Evolutionary conservation across 306 rosid genomes (phyloP), one percentile per base, ranked within the genome.

Genomic region (Vigna mungo): DNA sequence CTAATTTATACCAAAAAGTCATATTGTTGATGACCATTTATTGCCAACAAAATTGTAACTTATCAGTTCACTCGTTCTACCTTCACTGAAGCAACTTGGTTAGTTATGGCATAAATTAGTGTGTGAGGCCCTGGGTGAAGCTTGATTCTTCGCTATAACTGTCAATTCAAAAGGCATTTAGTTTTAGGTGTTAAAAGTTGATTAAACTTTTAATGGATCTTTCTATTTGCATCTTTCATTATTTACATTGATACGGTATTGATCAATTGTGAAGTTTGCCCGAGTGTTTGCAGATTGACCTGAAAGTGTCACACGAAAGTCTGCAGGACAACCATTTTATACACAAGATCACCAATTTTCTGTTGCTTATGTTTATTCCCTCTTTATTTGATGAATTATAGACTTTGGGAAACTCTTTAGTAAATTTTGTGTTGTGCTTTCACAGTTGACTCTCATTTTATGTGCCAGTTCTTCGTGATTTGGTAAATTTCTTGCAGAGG

Each of bases 371-470:
- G 53, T 71, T 13, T 36, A 62, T 71, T 14, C 54, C 56, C 36
- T 52, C 34, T 41, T 23, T 71, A 9, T 71, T 71, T 9, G 39
- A 80, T 27, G 21, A 32, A 37, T 53, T 56, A n/a, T 59, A 17
- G 18, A 52, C 10, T 79, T 36, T 71, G 37, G 71, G 71, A 30
- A 48, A 12, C 63, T 34, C 27, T 7, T 48, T 7, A 16, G 36
- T 41, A 41, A 66, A 43, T 55, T 47, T 43, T 68, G 64, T 52
- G 3, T 53, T 27, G 32, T 15, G 54, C 18, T 52, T 55, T 53
- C 48, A 54, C 36, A 25, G 6, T 37, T 65, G 17, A 17, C 17
- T 58, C 16, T 59, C 41, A 25, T 59, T 27, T 27, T 27, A 12
- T 58, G 8, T 5, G 12, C 2, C 25, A 8, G 58, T 17, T 7